These are phyloP conservation scores for Xylaria sp. DNA, from an alignment of 495 filamentous ascomycete genomes.

Conservation along the genomic window DNA sequence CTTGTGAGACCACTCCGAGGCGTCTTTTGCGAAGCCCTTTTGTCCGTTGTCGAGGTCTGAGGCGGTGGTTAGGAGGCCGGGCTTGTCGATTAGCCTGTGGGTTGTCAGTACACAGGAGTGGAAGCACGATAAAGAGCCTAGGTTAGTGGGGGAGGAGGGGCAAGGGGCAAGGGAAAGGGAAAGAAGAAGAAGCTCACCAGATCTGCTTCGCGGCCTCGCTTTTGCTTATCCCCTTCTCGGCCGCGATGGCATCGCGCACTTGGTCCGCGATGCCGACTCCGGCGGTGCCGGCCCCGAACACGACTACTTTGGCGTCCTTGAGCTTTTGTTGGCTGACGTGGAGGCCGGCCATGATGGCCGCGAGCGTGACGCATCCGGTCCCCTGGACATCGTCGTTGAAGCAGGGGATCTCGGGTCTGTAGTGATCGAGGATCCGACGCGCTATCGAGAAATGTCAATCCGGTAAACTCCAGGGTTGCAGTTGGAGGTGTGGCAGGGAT, in stretches of 20 bases:
- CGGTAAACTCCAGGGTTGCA: neutral
- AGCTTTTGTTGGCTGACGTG: constrained; percentile 72
- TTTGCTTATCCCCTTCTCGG: constrained; percentile 69
- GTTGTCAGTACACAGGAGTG: constrained; percentile 6
- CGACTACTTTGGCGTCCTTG: constrained; percentile 69
- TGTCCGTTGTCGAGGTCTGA: constrained; percentile 69
- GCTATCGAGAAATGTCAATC: constrained; percentile 32
- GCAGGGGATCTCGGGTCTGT: constrained; percentile 73
- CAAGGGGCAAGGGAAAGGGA: no score
- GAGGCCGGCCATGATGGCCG: constrained; percentile 76
- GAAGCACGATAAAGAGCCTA: neutral
- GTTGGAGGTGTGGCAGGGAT: neutral
- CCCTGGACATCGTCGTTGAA: constrained; percentile 96
- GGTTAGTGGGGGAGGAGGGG: neutral
- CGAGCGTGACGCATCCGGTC: constrained; percentile 85
- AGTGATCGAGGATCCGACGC: constrained; percentile 75
- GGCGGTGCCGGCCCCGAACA: constrained; percentile 86
- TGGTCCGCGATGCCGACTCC: constrained; percentile 90
- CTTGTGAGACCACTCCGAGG: constrained; percentile 67
- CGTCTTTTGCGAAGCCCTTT: constrained; percentile 67
- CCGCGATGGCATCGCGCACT: constrained; percentile 76
- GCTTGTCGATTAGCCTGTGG: constrained; percentile 82
- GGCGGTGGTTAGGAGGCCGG: constrained; percentile 71
- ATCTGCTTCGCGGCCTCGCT: constrained; percentile 82
- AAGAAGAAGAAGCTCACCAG: constrained; percentile 62